phyloP scores from a whole-genome alignment of 2,329 filamentous ascomycete genomes.

The Phaeosphaeriaceae sp. region DNA sequence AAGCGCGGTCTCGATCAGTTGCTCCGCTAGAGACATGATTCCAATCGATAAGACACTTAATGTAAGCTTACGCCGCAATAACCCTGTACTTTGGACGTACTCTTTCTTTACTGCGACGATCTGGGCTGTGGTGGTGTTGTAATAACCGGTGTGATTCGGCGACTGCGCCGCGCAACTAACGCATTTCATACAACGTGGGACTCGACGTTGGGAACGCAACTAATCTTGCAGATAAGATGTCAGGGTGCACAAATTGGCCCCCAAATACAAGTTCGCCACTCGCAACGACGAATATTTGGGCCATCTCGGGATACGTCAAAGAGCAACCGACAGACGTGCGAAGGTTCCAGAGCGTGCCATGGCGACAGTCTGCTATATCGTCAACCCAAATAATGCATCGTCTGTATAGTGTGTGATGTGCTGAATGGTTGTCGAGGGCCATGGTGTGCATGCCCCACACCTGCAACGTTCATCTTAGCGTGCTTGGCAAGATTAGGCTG shows the following conservation, averaged over 20 bases:
- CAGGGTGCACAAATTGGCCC: not conserved
- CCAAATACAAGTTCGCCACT: slow-evolving; percentile 2
- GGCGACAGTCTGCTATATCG: not conserved
- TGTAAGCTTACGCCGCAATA: slow-evolving; percentile 1
- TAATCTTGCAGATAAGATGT: not conserved
- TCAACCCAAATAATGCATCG: not conserved
- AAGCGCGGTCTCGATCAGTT: not conserved
- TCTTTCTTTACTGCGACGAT: not conserved
- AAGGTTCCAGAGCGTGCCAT: not conserved
- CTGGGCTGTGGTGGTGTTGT: not conserved
- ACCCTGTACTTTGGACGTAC: not conserved
- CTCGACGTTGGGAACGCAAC: not conserved
- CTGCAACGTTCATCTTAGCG: not conserved
- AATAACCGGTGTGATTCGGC: not conserved
- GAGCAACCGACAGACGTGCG: not conserved
- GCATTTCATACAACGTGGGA: not conserved
- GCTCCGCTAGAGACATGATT: not conserved
- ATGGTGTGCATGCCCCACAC: not conserved
- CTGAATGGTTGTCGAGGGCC: not conserved
- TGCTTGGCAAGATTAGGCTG: slow-evolving; percentile 1
- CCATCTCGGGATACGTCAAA: not conserved
- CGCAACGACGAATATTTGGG: not conserved
- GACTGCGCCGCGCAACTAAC: not conserved
- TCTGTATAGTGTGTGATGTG: not conserved
- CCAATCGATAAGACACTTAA: not conserved